phyloP scores from a whole-genome alignment of 2,329 filamentous ascomycete genomes.

The Aspergillus thermomutatus region DNA sequence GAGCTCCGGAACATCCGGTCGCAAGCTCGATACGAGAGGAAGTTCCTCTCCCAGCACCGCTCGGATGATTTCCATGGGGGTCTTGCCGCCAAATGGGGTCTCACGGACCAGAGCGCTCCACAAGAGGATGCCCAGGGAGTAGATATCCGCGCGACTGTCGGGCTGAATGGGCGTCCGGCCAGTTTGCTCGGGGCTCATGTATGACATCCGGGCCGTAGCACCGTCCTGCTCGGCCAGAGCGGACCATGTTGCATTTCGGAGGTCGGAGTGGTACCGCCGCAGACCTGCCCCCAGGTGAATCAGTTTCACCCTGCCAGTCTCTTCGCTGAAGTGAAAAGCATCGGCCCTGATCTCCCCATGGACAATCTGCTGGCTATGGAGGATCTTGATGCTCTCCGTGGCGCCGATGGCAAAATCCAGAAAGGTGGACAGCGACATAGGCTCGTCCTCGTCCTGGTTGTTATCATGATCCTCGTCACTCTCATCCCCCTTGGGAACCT shows the following conservation, averaged over 20 bases:
- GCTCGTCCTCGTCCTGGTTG: conserved; percentile 30
- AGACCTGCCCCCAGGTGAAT: conserved; percentile 88
- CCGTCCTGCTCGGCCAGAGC: conserved; percentile 77
- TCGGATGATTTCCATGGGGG: conserved; percentile 86
- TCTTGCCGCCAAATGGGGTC: conserved; percentile 73
- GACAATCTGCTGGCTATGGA: conserved; percentile 79
- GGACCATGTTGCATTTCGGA: conserved; percentile 56
- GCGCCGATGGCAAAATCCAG: conserved; percentile 90
- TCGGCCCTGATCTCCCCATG: conserved; percentile 90
- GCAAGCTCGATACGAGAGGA: conserved; percentile 69
- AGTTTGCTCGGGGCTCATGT: conserved; percentile 92
- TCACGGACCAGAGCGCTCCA: conserved; percentile 80
- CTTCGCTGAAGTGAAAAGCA: conserved; percentile 79
- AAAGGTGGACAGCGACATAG: conserved; percentile 71
- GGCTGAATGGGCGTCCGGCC: conserved; percentile 89
- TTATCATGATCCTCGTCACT: too few species aligned
- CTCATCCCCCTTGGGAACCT: too few species aligned
- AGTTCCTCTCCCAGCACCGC: conserved; percentile 78
- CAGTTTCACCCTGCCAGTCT: conserved; percentile 70
- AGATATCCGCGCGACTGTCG: conserved; percentile 88
- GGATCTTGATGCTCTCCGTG: conserved; percentile 76
- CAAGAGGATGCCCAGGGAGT: conserved; percentile 83
- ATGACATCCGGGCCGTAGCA: conserved; percentile 83
- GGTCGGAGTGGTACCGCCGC: conserved; percentile 53
- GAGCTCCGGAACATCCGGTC: conserved; percentile 80